Evolutionary conservation across 257 asterid genomes (phyloP), one percentile per base, ranked within the genome.

Genomic region (Plantago major): DNA sequence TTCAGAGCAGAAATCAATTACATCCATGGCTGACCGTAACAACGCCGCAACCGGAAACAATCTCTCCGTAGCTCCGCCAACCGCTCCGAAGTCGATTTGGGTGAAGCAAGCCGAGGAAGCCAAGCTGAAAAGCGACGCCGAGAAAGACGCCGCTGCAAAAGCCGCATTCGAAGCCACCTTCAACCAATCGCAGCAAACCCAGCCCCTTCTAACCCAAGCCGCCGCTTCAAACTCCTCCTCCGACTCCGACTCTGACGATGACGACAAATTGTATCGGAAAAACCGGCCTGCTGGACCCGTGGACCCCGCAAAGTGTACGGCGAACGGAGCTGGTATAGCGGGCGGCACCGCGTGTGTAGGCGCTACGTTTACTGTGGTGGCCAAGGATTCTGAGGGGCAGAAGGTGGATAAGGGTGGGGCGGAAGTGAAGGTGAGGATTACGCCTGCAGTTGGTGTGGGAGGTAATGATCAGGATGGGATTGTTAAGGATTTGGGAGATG

Each of bases 141-240:
- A 92, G 76, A 89, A 87, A 77, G 76, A 81, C 48, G 99, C 99
- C 16, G 97, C 96, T 18, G 99, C 99, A 14, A 92, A 92, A 79
- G 99, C 99, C 40, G 99, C 99, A 15, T 92, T 92, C 62, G 99
- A 92, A 57, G 99, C 99, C 54, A 92, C 99, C 26, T 92, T 92
- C 75, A 89, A 81, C 57, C 84, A 76, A 54, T 72, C 59, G 26
- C 79, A 61, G 28, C 79, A 60, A 43, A 73, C 74, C 16, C 81
- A 73, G 58, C 42, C 74, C n/a, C 76, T 77, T n/a, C 55, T 79
- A 22, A 51, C 72, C 42, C 77, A 67, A 8, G 7, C 53, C 4
- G 16, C 42, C 8, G 12, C 52, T 3, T 7, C 55, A 8, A 13
- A 68, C 40, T 77, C 70, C 6, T 15, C 66, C 7, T 72, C 82